Conservation (phyloP, 2,329 filamentous ascomycete species). For the Fusarium subtropicale region DNA sequence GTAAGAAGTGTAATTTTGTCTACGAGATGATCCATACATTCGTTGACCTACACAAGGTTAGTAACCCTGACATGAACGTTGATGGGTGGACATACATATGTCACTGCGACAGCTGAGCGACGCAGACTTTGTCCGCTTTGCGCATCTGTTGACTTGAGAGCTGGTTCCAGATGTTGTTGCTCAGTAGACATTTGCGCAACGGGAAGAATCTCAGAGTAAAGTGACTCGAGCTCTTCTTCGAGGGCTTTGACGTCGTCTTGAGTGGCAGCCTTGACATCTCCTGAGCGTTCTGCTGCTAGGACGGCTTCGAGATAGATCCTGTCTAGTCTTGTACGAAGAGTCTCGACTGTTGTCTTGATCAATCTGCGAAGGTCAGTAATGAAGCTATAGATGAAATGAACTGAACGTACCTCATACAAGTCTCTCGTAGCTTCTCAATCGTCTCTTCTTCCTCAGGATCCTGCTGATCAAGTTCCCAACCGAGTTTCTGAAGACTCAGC, state of each 20-base stretch:
- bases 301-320: slow-evolving; percentile 65
- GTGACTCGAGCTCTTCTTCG: slow-evolving; percentile 74
- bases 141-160: slow-evolving; percentile 59
- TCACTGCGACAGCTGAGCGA: slow-evolving; percentile 60
- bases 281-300: slow-evolving; percentile 44
- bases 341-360: slow-evolving; percentile 68
- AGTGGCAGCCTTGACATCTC: slow-evolving; percentile 45
- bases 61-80: neutral
- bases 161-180: slow-evolving; percentile 73
- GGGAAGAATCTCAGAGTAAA: slow-evolving; percentile 76
- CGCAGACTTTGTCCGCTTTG: slow-evolving; percentile 58
- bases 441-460: slow-evolving; percentile 64
- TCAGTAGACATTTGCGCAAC: slow-evolving; percentile 78
- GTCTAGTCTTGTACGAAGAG: slow-evolving; percentile 65
- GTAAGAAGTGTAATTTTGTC: slow-evolving; percentile 59
- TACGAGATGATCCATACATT: slow-evolving; percentile 64
- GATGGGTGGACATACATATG: slow-evolving; percentile 59
- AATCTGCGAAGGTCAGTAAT: slow-evolving; percentile 50
- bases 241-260: slow-evolving; percentile 61
- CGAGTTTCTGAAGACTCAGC: slow-evolving; percentile 73
- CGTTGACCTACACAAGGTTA: slow-evolving; percentile 58
- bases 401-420: slow-evolving; percentile 61
- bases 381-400: neutral
- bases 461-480: slow-evolving; percentile 68
- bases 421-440: slow-evolving; percentile 69